phyloP scores from a whole-genome alignment of 345 rosid species.

The Viola odorata region DNA sequence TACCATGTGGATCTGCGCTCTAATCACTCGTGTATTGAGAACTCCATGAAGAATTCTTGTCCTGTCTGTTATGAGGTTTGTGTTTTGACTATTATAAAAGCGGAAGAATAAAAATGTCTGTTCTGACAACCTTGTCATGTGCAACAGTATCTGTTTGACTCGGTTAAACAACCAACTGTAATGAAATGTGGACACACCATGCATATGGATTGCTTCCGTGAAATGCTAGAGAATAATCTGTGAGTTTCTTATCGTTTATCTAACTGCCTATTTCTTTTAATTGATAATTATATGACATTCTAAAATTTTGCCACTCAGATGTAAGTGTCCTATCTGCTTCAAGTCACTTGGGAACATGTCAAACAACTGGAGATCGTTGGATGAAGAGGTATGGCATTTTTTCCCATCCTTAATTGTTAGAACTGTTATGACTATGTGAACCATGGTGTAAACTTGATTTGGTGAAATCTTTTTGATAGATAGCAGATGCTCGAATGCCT shows the following conservation, averaged over 20 bases:
- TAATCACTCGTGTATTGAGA: conserved; percentile 63
- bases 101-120: not conserved
- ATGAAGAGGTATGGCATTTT: conserved; percentile 68
- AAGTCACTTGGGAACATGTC: conserved; percentile 45
- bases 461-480: conserved; percentile 31
- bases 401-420: too few species aligned
- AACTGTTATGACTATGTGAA: not conserved
- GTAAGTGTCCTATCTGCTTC: conserved; percentile 66
- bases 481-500: conserved; percentile 53
- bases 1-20: conserved; percentile 29
- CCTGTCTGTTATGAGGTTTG: conserved; percentile 84
- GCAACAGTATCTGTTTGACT: conserved; percentile 72
- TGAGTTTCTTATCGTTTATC: conserved; percentile 22
- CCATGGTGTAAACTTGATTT: not conserved
- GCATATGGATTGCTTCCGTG: conserved; percentile 45
- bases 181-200: conserved; percentile 77
- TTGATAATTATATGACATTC: not conserved
- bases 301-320: conserved; percentile 27
- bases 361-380: conserved; percentile 35
- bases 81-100: not conserved
- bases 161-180: conserved; percentile 37
- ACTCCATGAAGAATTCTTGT: conserved; percentile 66
- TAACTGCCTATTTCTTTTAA: conserved; percentile 8
- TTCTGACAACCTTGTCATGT: conserved; percentile 8
- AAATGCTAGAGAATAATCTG: conserved; percentile 49